Evolutionary conservation across 768 basidiomycete genomes (phyloP).

Genomic region (Hebeloma cylindrosporum): DNA sequence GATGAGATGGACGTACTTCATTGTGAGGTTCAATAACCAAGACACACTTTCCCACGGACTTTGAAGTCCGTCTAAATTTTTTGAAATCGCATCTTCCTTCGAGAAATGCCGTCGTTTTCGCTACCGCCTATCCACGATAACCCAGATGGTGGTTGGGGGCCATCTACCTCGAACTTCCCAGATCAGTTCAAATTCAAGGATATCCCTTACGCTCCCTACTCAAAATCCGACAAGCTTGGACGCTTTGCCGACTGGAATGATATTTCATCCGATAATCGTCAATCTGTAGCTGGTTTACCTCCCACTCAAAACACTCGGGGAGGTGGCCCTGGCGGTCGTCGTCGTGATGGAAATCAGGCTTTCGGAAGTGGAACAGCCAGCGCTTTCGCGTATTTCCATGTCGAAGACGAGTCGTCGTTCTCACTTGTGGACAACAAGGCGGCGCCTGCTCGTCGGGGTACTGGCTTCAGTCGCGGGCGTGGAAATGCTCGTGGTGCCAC

Average conservation of each 20-base stretch:
- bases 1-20: conserved; percentile 61
- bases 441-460: conserved; percentile 68
- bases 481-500: conserved; percentile 48
- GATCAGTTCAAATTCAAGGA: conserved; percentile 97
- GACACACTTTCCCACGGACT: conserved; percentile 38
- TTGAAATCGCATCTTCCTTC: conserved; percentile 13
- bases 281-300: conserved; percentile 49
- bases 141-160: conserved; percentile 93
- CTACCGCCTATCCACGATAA: conserved; percentile 89
- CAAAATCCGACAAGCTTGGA: conserved; percentile 97
- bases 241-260: conserved; percentile 99
- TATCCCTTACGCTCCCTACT: conserved; percentile 97
- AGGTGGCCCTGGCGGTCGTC: conserved; percentile 51
- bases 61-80: conserved; percentile 30
- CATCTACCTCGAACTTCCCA: conserved; percentile 77
- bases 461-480: conserved; percentile 59
- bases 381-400: conserved; percentile 96
- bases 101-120: conserved; percentile 73
- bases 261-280: conserved; percentile 61
- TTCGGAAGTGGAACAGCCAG: conserved; percentile 90
- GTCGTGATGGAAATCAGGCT: conserved; percentile 77
- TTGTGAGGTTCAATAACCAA: conserved; percentile 34
- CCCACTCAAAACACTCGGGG: conserved; percentile 50
- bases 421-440: conserved; percentile 92
- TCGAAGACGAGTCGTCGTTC: conserved; percentile 96